Base-by-base conservation (phyloP, 805 yeast species). In the Jamesozyma gamospora region DNA sequence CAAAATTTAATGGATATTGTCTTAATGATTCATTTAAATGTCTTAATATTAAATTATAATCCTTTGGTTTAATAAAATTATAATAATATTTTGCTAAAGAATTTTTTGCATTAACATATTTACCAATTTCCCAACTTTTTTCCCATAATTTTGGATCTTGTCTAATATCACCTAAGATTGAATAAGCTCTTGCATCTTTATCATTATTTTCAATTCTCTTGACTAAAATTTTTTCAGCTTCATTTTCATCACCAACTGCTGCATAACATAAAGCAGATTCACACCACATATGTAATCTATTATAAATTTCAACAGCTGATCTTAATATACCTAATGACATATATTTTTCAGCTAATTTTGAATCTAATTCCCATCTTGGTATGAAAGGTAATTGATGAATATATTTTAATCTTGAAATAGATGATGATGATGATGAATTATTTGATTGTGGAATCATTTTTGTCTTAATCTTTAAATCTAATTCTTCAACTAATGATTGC, bases 261-360 rank as follows among this genome's bases (percentile, higher is more conserved):
- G 95, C 94, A 51, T 82, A 77, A 66, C 97, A 92, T 40, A 90
- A 65, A 0, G 97, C 97, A 19, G 82, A 82, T 51, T 90, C 96
- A 29, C 81, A 74, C 53, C 77, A 71, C 70, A 86, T 64, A 28
- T 77, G 72, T 39, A 92, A 65, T 44, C 96, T 69, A 53, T 82
- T 84, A 58, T 86, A 92, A 18, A 92, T 83, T 41, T 85, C 95
- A 37, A 87, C 70, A 1, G 99, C 97, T 9, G 94, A 81, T 49
- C 78, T 80, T 37, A 87, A 64, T 15, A 84, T 77, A 32, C 97
- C 96, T 33, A 92, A 58, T 2, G 88, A 77, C 76, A 88, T 74
- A 55, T 80, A 81, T 55, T 83, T 81, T 51, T 86, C 90, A 1
- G 97, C 97, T 40, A 94, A 67, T 35, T 72, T 70, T 3, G 78